Conservation (phyloP, 768 basidiomycete genomes). For the Xerocomus spinulosus region DNA sequence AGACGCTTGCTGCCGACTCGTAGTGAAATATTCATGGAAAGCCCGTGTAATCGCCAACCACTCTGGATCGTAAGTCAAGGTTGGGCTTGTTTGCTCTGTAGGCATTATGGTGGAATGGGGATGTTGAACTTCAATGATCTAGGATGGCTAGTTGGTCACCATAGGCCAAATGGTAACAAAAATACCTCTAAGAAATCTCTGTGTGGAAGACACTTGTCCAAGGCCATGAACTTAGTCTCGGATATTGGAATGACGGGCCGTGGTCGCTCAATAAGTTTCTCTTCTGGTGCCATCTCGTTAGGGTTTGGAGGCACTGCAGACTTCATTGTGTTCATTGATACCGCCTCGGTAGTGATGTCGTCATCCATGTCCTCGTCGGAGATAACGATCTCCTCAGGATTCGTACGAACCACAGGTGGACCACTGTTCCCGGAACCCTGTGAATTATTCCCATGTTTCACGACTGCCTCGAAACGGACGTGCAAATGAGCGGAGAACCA, state of each 20-base stretch:
- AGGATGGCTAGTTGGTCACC: slow-evolving; percentile 1
- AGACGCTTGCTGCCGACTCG: slow-evolving; percentile 39
- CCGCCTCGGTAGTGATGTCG: slow-evolving; percentile 1
- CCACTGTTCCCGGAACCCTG: neutral
- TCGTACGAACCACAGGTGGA: slow-evolving; percentile 6
- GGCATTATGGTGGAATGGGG: slow-evolving; percentile 8
- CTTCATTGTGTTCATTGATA: slow-evolving; percentile 33
- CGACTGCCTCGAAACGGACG: slow-evolving; percentile 73
- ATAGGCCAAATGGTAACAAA: neutral
- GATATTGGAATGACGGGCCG: slow-evolving; percentile 20
- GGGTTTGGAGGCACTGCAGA: slow-evolving; percentile 36
- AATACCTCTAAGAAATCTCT: slow-evolving; percentile 78
- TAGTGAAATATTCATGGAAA: slow-evolving; percentile 74
- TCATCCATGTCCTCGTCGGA: slow-evolving; percentile 32
- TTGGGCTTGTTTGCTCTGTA: slow-evolving; percentile 23
- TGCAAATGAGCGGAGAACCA: slow-evolving; percentile 96
- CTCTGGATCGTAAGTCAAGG: slow-evolving; percentile 73
- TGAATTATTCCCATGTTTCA: slow-evolving; percentile 38
- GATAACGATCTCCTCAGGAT: slow-evolving; percentile 40
- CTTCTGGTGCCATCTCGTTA: slow-evolving; percentile 49
- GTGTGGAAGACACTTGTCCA: slow-evolving; percentile 82
- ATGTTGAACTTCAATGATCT: slow-evolving; percentile 67
- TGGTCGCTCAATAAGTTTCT: slow-evolving; percentile 39
- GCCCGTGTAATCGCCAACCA: slow-evolving; percentile 95
- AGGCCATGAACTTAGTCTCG: slow-evolving; percentile 76